Evolutionary conservation across 2,329 filamentous ascomycete species (phyloP).

Genomic region (Didymella pinodella): DNA sequence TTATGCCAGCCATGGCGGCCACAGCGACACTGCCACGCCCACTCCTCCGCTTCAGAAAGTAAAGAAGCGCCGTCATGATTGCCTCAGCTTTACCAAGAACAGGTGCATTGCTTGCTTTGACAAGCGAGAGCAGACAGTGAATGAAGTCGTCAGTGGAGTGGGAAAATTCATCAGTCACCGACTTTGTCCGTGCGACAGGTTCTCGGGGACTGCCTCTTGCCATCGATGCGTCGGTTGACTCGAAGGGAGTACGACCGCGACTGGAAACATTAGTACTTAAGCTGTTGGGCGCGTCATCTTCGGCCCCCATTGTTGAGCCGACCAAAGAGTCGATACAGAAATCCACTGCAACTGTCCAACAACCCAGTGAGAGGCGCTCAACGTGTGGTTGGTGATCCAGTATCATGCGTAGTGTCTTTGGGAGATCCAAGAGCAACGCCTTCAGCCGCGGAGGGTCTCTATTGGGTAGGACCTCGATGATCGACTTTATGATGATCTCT

Average conservation of each 20-base stretch:
- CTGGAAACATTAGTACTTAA: conserved; percentile 42
- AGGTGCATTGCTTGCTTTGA: conserved; percentile 73
- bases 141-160: conserved; percentile 55
- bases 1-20: conserved; percentile 77
- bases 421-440: conserved; percentile 75
- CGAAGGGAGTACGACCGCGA: conserved; percentile 44
- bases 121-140: conserved; percentile 70
- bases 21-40: conserved; percentile 73
- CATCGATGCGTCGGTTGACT: conserved; percentile 36
- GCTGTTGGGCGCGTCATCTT: conserved; percentile 36
- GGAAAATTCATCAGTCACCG: conserved; percentile 32
- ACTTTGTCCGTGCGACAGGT: conserved; percentile 28
- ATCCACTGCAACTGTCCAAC: conserved; percentile 73
- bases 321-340: conserved; percentile 74
- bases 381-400: conserved; percentile 78
- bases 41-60: conserved; percentile 68
- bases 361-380: conserved; percentile 74
- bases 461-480: conserved; percentile 75
- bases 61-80: conserved; percentile 65
- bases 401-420: conserved; percentile 75
- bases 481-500: conserved; percentile 80
- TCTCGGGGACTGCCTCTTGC: conserved; percentile 38
- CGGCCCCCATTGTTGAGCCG: conserved; percentile 35
- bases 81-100: conserved; percentile 63
- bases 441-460: conserved; percentile 70